Evolutionary conservation across 495 filamentous ascomycete genomes (phyloP).

Genomic region (Trichoderma erinaceum): DNA sequence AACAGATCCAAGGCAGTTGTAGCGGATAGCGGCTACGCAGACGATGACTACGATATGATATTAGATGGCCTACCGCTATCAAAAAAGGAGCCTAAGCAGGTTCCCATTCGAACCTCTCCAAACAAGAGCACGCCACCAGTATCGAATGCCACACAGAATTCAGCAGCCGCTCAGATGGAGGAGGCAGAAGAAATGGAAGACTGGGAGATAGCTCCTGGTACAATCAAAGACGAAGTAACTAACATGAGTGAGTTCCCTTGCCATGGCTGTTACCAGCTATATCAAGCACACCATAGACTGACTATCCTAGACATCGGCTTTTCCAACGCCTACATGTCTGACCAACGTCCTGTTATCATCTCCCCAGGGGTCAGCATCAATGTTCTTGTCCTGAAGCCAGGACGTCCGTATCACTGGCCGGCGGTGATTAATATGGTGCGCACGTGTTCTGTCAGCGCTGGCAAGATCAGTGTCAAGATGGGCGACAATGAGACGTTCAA

Average conservation of each 20-base stretch:
- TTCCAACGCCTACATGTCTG: constrained; percentile 35
- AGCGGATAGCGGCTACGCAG: neutral
- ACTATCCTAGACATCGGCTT: constrained; percentile 28
- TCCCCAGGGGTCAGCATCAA: constrained; percentile 30
- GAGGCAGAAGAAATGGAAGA: constrained; percentile 33
- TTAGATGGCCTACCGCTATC: neutral
- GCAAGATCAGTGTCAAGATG: constrained; percentile 28
- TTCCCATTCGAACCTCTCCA: neutral
- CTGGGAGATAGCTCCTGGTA: constrained; percentile 33
- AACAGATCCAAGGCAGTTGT: neutral
- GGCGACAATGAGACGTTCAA: constrained; percentile 28
- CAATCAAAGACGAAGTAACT: constrained; percentile 19
- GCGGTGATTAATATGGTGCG: constrained; percentile 22
- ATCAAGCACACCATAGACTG: constrained; percentile 10
- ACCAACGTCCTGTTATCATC: constrained; percentile 24
- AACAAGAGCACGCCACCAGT: neutral
- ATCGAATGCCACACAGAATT: neutral
- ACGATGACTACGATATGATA: neutral
- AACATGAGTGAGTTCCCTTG: neutral
- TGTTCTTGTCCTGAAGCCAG: constrained; percentile 28
- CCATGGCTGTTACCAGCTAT: neutral
- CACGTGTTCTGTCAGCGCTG: constrained; percentile 30
- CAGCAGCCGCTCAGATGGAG: neutral
- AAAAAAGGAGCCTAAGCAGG: neutral
- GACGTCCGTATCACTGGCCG: constrained; percentile 22